Base-by-base conservation (phyloP, 352 stramenopile species). In the Phytopythium delawarense region DNA sequence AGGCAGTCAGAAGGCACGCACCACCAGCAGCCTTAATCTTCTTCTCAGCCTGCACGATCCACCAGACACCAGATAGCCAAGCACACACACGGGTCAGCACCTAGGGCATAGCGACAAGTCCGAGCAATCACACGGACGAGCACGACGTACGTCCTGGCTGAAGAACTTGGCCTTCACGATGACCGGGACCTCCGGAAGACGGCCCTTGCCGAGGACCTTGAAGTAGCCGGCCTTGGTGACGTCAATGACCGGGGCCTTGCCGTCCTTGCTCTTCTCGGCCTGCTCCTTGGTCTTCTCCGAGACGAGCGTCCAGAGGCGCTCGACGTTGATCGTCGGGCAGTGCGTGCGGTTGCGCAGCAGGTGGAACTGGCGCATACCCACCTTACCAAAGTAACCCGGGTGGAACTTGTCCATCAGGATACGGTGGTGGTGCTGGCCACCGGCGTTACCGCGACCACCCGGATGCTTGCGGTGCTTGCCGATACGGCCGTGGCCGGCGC, bases 111-210 rank as follows among this genome's bases (percentile, higher is more conserved):
- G 13, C 48, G 12, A 40, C 0, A 2, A 7, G 35, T 40, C 8
- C 35, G 5, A 7, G 0, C 35, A 15, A 40, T 16, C 9, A 13
- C 9, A 40, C 9, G 12, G 9, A 40, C 28, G 35, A 40, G 35
- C 35, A 39, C n/a, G 45, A 72, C 57, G 50, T 61, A 76, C 66
- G 61, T 96, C 87, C 70, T 98, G 95, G 64, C 90, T 98, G 85
- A 99, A 99, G 87, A 97, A 99, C 81, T 99, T 99, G 62, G 98
- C 97, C 93, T 99, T 99, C 62, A 99, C 98, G 82, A 99, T 99
- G 48, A 99, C 78, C 56, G 98, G 98, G 59, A 99, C 86, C 60
- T 90, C 75, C 18, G 95, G 95, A 49, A 99, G 96, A 72, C 97
- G 90, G 71, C 98, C 98, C 88, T 99, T 99, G 81, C 98, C 98